phyloP scores from a whole-genome alignment of 2,329 filamentous ascomycete species.

The Didymella sp. region DNA sequence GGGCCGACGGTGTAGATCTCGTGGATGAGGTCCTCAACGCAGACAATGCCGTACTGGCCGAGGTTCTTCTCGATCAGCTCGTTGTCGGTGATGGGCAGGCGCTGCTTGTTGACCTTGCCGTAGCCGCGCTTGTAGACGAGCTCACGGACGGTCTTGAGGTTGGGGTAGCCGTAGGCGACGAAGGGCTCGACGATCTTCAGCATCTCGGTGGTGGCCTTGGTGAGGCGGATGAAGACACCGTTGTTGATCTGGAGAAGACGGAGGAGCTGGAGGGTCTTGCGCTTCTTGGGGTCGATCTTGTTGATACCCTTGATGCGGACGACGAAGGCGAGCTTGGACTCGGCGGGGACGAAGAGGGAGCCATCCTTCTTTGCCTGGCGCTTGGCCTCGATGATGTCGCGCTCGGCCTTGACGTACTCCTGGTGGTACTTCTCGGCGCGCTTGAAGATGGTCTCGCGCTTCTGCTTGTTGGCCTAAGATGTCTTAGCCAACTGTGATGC shows the following conservation, averaged over 20 bases:
- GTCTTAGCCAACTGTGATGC: conserved; percentile 50
- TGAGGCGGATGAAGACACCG: conserved; percentile 95
- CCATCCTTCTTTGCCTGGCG: conserved; percentile 91
- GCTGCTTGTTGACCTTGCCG: conserved; percentile 99
- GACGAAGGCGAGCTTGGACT: conserved; percentile 97
- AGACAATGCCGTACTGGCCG: conserved; percentile 93
- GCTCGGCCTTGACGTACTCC: conserved; percentile 96
- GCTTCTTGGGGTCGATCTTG: conserved; percentile 99
- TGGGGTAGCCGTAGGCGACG: conserved; percentile 99
- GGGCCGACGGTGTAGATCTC: conserved; percentile 97
- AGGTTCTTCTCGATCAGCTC: conserved; percentile 95
- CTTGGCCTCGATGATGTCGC: conserved; percentile 94
- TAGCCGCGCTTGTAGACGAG: conserved; percentile 98
- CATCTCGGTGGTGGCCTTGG: conserved; percentile 98
- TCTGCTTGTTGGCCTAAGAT: conserved; percentile 94
- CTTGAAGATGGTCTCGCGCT: conserved; percentile 99
- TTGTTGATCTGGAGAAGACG: conserved; percentile 99
- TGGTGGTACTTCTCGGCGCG: conserved; percentile 99
- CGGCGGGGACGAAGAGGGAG: conserved; percentile 92
- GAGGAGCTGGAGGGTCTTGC: conserved; percentile 99
- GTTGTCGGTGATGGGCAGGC: conserved; percentile 95
- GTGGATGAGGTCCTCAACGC: conserved; percentile 98
- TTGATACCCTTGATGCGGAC: conserved; percentile 99
- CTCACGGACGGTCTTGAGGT: conserved; percentile 98
- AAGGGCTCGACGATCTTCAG: conserved; percentile 97